Evolutionary conservation across 129 eudicot genomes (phyloP).

Genomic region (Logfia minima): DNA sequence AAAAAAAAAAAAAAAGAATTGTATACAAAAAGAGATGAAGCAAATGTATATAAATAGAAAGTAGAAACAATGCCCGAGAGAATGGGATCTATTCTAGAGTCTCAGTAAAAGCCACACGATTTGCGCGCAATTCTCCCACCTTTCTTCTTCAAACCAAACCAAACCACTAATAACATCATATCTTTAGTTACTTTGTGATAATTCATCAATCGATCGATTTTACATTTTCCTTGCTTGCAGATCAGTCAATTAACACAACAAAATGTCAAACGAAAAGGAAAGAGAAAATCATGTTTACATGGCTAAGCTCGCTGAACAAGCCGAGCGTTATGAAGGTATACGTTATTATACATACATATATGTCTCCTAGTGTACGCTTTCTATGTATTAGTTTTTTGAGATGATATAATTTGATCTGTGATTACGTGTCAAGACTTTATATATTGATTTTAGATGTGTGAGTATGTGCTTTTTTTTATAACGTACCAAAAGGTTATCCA

Average conservation of each 20-base stretch:
- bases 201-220: conserved; percentile 6
- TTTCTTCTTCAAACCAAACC: conserved; percentile 22
- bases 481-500: no score
- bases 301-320: conserved; percentile 99
- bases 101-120: conserved; percentile 25
- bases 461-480: no score
- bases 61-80: conserved; percentile 22
- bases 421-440: no score
- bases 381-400: no score
- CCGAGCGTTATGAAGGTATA: conserved; percentile 89
- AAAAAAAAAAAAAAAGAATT: no score
- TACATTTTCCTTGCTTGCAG: background rate
- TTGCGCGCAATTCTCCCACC: conserved; percentile 34
- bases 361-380: no score
- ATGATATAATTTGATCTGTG: no score
- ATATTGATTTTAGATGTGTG: background rate
- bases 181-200: background rate
- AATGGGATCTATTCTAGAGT: conserved; percentile 24
- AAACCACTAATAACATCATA: conserved; percentile 24
- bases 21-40: no score
- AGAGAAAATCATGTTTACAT: conserved; percentile 89
- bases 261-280: conserved; percentile 81
- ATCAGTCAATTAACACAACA: conserved; percentile 15
- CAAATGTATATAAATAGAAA: conserved; percentile 24
- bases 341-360: background rate